These are phyloP conservation scores for Fusarium udum DNA, from an alignment of 2,329 filamentous ascomycete genomes.

Conservation along the genomic window DNA sequence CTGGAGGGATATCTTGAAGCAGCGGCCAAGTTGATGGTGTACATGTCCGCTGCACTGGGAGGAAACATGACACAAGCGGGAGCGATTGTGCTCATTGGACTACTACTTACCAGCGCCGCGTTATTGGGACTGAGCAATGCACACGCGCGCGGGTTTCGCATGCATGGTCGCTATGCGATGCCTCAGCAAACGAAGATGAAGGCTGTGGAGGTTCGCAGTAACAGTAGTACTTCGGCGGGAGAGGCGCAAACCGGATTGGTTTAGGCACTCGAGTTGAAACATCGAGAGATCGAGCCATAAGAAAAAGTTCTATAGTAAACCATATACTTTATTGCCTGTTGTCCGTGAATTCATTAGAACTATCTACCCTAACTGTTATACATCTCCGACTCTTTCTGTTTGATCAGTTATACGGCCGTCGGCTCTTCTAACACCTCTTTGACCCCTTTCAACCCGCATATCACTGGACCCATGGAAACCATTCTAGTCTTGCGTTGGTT, in stretches of 20 bases:
- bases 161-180: constrained; percentile 60
- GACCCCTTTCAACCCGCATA: no score
- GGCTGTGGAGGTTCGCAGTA: neutral
- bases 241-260: neutral
- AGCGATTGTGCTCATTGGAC: constrained; percentile 59
- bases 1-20: constrained; percentile 63
- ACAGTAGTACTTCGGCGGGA: neutral
- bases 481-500: constrained; percentile 4
- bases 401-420: neutral
- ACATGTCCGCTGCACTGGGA: constrained; percentile 63
- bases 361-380: constrained; percentile 21
- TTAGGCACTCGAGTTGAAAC: neutral
- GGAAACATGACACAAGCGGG: constrained; percentile 65
- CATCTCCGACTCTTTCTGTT: constrained; percentile 23
- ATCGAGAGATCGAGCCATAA: neutral
- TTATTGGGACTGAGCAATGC: constrained; percentile 65
- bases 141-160: constrained; percentile 56
- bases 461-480: neutral
- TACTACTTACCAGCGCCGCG: constrained; percentile 63
- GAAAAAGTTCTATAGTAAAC: neutral
- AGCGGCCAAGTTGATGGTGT: constrained; percentile 65
- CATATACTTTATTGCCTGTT: constrained; percentile 9
- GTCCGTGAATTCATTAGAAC: constrained; percentile 28
- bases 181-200: constrained; percentile 28
- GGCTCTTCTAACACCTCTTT: neutral